phyloP scores from a whole-genome alignment of 2,329 filamentous ascomycete species.

The Diaporthe amygdali region DNA sequence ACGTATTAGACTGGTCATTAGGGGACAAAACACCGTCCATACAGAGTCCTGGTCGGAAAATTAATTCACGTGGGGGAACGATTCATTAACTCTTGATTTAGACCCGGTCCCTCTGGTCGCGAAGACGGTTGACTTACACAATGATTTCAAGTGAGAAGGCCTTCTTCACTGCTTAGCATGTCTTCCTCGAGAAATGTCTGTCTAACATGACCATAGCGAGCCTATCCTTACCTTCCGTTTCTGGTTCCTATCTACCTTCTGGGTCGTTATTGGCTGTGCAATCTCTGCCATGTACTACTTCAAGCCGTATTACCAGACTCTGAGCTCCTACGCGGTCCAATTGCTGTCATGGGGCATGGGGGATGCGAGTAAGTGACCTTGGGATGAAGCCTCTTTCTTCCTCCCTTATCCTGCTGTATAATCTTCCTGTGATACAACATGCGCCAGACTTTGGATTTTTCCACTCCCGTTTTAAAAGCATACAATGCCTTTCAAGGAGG shows the following conservation, averaged over 20 bases:
- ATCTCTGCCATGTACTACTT: slow-evolving; percentile 40
- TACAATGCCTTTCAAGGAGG: too few relatives aligned
- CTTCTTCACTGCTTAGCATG: too few relatives aligned
- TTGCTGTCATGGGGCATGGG: slow-evolving; percentile 39
- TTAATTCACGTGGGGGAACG: too few relatives aligned
- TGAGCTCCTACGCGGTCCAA: slow-evolving; percentile 38
- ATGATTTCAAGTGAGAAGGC: slow-evolving; percentile 33
- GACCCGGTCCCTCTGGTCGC: slow-evolving; percentile 38
- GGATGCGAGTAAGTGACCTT: slow-evolving; percentile 16
- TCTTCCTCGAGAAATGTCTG: not conserved
- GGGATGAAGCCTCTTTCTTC: not conserved
- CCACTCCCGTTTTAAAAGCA: not conserved
- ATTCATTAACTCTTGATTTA: not conserved
- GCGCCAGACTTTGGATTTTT: not conserved
- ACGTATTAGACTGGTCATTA: not conserved
- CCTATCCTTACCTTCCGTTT: slow-evolving; percentile 40
- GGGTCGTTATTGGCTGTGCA: slow-evolving; percentile 35
- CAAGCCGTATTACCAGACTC: slow-evolving; percentile 35
- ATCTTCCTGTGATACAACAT: too few relatives aligned
- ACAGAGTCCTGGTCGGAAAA: not conserved
- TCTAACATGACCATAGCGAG: slow-evolving; percentile 27
- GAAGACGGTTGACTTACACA: slow-evolving; percentile 38
- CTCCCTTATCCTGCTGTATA: not conserved
- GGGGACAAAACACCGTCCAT: not conserved
- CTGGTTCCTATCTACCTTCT: slow-evolving; percentile 37